Conservation (phyloP, 169 alveolate species). For the Plasmodium knowlesi region DNA sequence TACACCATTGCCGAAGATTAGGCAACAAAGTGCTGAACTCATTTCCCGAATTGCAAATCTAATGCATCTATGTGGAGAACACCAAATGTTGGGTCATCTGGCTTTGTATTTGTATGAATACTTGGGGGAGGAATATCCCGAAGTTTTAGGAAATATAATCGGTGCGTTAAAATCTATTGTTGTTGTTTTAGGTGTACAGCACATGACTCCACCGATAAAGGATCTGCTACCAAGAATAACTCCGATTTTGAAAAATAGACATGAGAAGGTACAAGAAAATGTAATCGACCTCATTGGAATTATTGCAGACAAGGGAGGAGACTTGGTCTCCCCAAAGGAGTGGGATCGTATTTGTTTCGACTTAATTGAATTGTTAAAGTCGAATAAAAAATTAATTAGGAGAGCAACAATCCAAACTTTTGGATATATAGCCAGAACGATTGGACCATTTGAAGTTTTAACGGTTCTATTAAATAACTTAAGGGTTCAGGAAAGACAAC, state of each 20-base stretch:
- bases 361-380: constrained; percentile 96
- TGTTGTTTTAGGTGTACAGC: constrained; percentile 97
- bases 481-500: constrained; percentile 99
- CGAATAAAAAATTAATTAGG: constrained; percentile 96
- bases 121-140: constrained; percentile 99
- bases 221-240: constrained; percentile 99
- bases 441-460: constrained; percentile 99
- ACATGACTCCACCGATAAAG: constrained; percentile 99
- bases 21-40: constrained; percentile 99
- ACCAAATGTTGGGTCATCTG: constrained; percentile 96
- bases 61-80: constrained; percentile 98
- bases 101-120: constrained; percentile 97
- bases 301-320: constrained; percentile 99
- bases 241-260: constrained; percentile 99
- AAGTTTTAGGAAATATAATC: constrained; percentile 97
- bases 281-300: constrained; percentile 98
- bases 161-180: constrained; percentile 99
- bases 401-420: constrained; percentile 99
- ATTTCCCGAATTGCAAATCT: constrained; percentile 96
- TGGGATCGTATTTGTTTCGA: constrained; percentile 99
- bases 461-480: constrained; percentile 94
- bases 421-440: constrained; percentile 99
- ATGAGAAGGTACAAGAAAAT: constrained; percentile 99
- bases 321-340: constrained; percentile 98
- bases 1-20: constrained; percentile 96